These are phyloP conservation scores for Penicillium robsamsonii DNA, from an alignment of 495 filamentous ascomycete genomes.

Conservation along the genomic window DNA sequence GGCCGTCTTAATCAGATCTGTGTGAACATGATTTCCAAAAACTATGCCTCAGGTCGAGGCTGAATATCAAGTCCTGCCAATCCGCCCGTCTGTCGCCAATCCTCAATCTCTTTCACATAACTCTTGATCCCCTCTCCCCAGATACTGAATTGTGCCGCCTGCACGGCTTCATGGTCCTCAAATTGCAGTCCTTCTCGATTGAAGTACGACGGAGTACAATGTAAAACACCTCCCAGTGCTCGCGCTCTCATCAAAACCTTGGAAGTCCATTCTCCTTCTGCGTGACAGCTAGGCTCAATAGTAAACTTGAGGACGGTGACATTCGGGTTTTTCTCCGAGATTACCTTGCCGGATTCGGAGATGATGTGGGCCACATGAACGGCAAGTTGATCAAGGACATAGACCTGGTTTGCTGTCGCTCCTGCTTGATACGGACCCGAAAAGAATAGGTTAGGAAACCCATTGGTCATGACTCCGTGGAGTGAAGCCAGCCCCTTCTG, in stretches of 20 bases:
- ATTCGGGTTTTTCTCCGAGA: background rate
- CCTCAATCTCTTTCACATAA: slow-evolving; percentile 12
- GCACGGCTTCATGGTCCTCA: background rate
- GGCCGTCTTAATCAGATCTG: background rate
- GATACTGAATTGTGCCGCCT: slow-evolving; percentile 1
- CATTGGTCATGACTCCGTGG: slow-evolving; percentile 42
- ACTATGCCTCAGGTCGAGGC: background rate
- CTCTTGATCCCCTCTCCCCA: slow-evolving; percentile 22
- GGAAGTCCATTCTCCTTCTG: slow-evolving; percentile 48
- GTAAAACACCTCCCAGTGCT: slow-evolving; percentile 34
- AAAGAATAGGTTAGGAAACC: slow-evolving; percentile 57
- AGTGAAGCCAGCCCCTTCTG: slow-evolving; percentile 36
- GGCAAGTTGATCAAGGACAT: slow-evolving; percentile 38
- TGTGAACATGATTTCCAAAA: background rate
- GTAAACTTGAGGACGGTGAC: slow-evolving; percentile 8
- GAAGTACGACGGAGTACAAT: slow-evolving; percentile 59
- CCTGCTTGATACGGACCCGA: slow-evolving; percentile 38
- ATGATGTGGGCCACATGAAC: slow-evolving; percentile 48
- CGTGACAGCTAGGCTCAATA: slow-evolving; percentile 42
- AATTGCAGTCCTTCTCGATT: slow-evolving; percentile 45
- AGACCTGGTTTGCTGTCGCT: slow-evolving; percentile 35
- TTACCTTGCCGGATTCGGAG: slow-evolving; percentile 30
- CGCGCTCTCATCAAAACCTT: slow-evolving; percentile 40
- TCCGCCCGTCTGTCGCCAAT: slow-evolving; percentile 3
- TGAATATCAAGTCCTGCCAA: slow-evolving; percentile 6